Conservation (phyloP, 257 asterid species). For the Fraxinus anomala region DNA sequence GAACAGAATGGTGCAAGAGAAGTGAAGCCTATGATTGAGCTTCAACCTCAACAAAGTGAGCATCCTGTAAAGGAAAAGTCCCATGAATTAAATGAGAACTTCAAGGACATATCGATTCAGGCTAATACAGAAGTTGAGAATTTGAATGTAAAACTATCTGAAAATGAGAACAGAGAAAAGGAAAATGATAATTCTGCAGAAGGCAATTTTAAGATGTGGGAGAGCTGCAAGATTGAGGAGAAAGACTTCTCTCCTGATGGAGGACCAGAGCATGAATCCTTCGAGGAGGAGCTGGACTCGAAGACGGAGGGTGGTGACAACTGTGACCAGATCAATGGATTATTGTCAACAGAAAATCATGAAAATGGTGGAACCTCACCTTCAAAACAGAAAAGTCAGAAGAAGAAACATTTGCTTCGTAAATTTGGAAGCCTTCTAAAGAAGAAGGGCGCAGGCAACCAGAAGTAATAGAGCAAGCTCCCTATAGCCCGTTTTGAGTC, state of each 20-base stretch:
- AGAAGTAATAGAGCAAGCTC: slow-evolving; percentile 41
- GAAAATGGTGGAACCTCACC: slow-evolving; percentile 59
- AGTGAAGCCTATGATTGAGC: slow-evolving; percentile 47
- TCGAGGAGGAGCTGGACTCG: slow-evolving; percentile 67
- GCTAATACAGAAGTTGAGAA: slow-evolving; percentile 34
- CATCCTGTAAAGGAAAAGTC: slow-evolving; percentile 30
- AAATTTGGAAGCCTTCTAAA: slow-evolving; percentile 86
- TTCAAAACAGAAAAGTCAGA: slow-evolving; percentile 53
- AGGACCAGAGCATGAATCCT: slow-evolving; percentile 60
- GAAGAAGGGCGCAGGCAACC: slow-evolving; percentile 69
- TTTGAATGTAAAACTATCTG: slow-evolving; percentile 39
- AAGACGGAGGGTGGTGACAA: slow-evolving; percentile 55
- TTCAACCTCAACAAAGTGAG: slow-evolving; percentile 37
- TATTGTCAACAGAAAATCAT: slow-evolving; percentile 45
- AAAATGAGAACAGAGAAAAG: slow-evolving; percentile 37
- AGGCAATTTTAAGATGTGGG: slow-evolving; percentile 77
- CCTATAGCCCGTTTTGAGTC: background rate
- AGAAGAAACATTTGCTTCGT: slow-evolving; percentile 78
- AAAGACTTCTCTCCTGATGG: slow-evolving; percentile 71
- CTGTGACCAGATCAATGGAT: slow-evolving; percentile 50
- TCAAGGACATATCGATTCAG: slow-evolving; percentile 33
- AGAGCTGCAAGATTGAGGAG: slow-evolving; percentile 83
- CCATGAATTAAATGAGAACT: slow-evolving; percentile 31
- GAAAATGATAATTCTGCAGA: slow-evolving; percentile 45
- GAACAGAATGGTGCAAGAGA: slow-evolving; percentile 79